These are phyloP conservation scores for Kuraishia floccosa DNA, from an alignment of 805 yeast genomes.

Conservation along the genomic window DNA sequence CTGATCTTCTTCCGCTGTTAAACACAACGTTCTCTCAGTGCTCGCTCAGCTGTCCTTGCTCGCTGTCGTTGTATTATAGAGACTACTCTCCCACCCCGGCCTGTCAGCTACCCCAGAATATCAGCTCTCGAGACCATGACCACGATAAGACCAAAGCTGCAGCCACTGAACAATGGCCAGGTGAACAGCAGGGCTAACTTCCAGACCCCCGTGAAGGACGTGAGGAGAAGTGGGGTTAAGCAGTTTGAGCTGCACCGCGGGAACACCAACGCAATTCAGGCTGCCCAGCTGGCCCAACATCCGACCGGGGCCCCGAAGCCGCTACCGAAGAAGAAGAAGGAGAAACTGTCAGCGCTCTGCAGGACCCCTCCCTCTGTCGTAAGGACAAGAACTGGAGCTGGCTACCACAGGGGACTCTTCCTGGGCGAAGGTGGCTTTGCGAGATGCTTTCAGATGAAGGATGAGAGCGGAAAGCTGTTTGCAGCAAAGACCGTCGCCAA, in stretches of 20 bases:
- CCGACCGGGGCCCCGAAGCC: no score
- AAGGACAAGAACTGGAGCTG: conserved; percentile 76
- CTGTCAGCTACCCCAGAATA: no score
- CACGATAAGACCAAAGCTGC: conserved; percentile 16
- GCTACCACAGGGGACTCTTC: conserved; percentile 81
- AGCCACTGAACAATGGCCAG: conserved; percentile 42
- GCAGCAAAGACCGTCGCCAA: conserved; percentile 99
- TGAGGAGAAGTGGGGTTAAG: not conserved
- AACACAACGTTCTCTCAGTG: no score
- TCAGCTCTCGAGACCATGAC: not conserved
- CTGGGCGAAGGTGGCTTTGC: conserved; percentile 99
- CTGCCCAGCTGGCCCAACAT: no score
- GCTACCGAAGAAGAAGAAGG: conserved; percentile 82
- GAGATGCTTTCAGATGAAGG: conserved; percentile 93
- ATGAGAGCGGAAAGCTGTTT: conserved; percentile 71
- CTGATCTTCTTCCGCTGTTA: no score
- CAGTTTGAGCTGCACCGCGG: conserved; percentile 3
- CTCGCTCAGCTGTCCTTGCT: no score
- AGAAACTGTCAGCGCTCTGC: conserved; percentile 82
- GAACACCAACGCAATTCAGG: no score
- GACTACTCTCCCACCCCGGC: no score
- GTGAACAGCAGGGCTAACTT: conserved; percentile 30
- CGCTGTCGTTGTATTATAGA: no score
- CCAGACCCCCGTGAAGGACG: conserved; percentile 6
- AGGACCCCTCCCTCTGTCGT: conserved; percentile 95